Conservation (phyloP, 2,329 filamentous ascomycete genomes). For the Ceratocystis variospora region DNA sequence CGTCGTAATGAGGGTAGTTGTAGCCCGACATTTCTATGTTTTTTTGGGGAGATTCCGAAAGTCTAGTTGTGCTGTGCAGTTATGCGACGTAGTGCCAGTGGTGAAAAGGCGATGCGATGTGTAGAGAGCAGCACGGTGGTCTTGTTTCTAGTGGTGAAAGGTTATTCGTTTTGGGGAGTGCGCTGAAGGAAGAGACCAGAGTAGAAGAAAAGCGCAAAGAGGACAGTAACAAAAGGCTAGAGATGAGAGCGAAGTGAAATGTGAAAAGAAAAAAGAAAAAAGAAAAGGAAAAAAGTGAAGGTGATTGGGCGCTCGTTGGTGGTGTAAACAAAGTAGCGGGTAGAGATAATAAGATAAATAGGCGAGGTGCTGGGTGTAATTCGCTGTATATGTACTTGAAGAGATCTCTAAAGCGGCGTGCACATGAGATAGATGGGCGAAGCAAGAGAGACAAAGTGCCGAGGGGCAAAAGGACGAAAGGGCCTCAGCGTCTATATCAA, state of each 20-base stretch:
- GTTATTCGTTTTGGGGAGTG: too few relatives aligned
- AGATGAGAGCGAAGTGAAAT: background rate
- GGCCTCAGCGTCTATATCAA: background rate
- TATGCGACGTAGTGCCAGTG: too few relatives aligned
- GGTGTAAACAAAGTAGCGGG: background rate
- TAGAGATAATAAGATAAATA: background rate
- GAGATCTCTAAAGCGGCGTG: background rate
- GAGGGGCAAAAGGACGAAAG: background rate
- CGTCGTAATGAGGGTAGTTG: constrained; percentile 6
- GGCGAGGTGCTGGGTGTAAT: background rate
- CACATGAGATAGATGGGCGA: background rate
- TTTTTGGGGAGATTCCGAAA: too few relatives aligned
- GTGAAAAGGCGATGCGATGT: background rate
- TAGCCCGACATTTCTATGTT: constrained; percentile 2
- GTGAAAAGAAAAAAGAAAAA: too few relatives aligned
- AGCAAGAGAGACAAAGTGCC: background rate
- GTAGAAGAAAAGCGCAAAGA: too few relatives aligned
- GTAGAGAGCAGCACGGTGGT: too few relatives aligned
- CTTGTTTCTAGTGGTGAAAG: too few relatives aligned
- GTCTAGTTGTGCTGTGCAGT: too few relatives aligned
- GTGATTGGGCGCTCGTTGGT: background rate
- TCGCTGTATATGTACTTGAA: background rate
- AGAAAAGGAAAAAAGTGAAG: too few relatives aligned
- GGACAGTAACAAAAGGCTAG: too few relatives aligned
- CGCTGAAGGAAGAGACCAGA: too few relatives aligned